Evolutionary conservation across 2,329 filamentous ascomycete genomes (phyloP).

Genomic region (Colletotrichum godetiae): DNA sequence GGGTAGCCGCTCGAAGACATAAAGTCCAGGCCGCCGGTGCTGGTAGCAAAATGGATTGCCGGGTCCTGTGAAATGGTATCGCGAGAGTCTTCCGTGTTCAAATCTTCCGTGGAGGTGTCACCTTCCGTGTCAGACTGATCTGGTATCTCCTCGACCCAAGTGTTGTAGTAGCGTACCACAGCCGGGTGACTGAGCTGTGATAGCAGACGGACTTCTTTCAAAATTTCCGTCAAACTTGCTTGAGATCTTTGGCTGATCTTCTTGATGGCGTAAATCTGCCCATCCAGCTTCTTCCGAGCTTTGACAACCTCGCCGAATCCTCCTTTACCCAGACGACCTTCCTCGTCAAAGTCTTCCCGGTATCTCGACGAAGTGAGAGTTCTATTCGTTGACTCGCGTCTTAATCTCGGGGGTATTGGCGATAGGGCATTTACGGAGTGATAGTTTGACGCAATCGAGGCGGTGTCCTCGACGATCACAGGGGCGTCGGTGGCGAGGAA

Average conservation of each 20-base stretch:
- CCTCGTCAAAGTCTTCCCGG: constrained; percentile 88
- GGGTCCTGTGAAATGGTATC: constrained; percentile 55
- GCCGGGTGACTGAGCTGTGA: constrained; percentile 92
- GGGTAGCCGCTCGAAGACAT: constrained; percentile 87
- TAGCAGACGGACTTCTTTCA: constrained; percentile 87
- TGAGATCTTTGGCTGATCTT: constrained; percentile 89
- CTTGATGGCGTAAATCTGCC: constrained; percentile 94
- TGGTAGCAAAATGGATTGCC: constrained; percentile 72
- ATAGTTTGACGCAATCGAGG: constrained; percentile 51
- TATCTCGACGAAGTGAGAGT: constrained; percentile 77
- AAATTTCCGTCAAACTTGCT: constrained; percentile 81
- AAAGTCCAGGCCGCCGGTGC: constrained; percentile 88
- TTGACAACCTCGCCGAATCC: constrained; percentile 98
- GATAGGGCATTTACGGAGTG: constrained; percentile 55
- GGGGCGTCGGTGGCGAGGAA: constrained; percentile 75
- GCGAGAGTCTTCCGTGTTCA: constrained; percentile 49
- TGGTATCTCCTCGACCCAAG: constrained; percentile 85
- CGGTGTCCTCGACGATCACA: constrained; percentile 61
- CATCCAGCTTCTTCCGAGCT: constrained; percentile 89
- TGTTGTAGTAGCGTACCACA: constrained; percentile 91
- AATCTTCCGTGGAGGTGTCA: constrained; percentile 63
- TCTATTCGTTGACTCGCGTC: constrained; percentile 71
- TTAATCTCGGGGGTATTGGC: constrained; percentile 60
- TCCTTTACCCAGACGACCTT: constrained; percentile 88
- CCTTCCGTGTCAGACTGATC: constrained; percentile 67